A percentile compares a stretch with the other conserved stretches of the same genome.
Conservation (phyloP, 2,329 filamentous ascomycete species). For the Colletotrichum sp. region DNA sequence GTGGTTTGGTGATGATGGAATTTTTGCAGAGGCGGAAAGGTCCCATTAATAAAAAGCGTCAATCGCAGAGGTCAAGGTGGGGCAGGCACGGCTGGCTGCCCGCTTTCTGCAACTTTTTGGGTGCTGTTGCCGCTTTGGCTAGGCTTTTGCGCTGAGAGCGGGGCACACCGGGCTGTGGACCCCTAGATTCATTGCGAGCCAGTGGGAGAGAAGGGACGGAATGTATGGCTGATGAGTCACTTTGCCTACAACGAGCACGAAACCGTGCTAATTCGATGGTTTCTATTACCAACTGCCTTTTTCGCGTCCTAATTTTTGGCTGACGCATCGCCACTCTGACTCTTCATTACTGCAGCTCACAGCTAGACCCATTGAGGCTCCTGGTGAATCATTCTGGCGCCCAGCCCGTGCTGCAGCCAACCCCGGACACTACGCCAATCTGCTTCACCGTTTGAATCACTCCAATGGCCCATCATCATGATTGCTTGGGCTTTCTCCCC, state of each 20-base stretch:
- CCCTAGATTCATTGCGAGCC: slow-evolving; percentile 1
- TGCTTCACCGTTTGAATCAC: background rate
- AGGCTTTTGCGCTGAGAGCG: background rate
- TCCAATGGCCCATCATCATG: background rate
- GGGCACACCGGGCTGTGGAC: slow-evolving; percentile 15
- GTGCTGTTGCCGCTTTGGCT: background rate
- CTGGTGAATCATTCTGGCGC: background rate
- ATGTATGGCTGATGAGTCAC: slow-evolving; percentile 19
- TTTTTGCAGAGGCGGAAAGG: slow-evolving; percentile 20
- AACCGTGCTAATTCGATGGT: background rate
- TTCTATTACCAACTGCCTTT: background rate
- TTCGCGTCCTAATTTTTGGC: background rate
- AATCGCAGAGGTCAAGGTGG: slow-evolving; percentile 8
- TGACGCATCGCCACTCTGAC: slow-evolving; percentile 13
- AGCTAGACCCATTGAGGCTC: background rate
- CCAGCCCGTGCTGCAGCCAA: background rate
- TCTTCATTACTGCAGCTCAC: background rate
- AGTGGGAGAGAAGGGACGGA: background rate
- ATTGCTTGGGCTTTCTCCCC: background rate
- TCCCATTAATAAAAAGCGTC: slow-evolving; percentile 22
- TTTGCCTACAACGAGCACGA: background rate
- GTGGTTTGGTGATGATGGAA: slow-evolving; percentile 17
- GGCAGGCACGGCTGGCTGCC: background rate
- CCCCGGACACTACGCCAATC: background rate
- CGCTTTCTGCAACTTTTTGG: background rate